Base-by-base conservation (phyloP, 495 filamentous ascomycete genomes). In the Astrocystis sublimbata region DNA sequence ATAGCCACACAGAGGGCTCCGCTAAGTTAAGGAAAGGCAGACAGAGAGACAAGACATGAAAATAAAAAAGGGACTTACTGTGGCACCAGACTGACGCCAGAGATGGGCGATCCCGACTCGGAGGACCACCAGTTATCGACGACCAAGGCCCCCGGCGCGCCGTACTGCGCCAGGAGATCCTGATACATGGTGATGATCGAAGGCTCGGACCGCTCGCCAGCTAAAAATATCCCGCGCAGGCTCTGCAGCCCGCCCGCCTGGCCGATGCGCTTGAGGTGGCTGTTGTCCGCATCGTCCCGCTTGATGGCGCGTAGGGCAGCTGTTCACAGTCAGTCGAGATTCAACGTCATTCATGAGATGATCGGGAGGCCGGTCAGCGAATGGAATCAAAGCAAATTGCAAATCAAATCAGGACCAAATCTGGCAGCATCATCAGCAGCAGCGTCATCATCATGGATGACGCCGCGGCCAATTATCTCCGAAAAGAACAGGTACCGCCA, bases 91-190 rank as follows among this genome's bases (percentile, higher is more conserved):
- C 90, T 86, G 26, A 96, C 77, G 1, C 91, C 92, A 0, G 92
- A 88, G 62, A 97, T 97, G 6, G 93, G 93, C 4, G 89, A 91
- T 7, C 93, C 93, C 1, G 89, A 91, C 73, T 97, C 93, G 1
- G 91, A 93, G 3, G 90, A 93, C 93, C 93, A 97, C 93, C 93
- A 97, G 70, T 97, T 96, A 71, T 97, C 93, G 52, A 96, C 81
- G 15, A 97, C 90, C 28, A 83, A 76, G 0, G 91, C 86, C 30
- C 82, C 81, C 1, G 75, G 76, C 0, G 86, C 84, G 38, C 83
- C 88, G 64, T 91, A 86, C 54, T 82, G 77, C 10, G 76, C 66
- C 2, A 96, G 77, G 1, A 96, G 80, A 6, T 85, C 77, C 66
- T 92, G 88, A 61, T 92, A 97, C 71, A 89, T 85, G 9, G 81